Conservation (phyloP, 1,284 basidiomycete species). For the Puccinia novopanici region DNA sequence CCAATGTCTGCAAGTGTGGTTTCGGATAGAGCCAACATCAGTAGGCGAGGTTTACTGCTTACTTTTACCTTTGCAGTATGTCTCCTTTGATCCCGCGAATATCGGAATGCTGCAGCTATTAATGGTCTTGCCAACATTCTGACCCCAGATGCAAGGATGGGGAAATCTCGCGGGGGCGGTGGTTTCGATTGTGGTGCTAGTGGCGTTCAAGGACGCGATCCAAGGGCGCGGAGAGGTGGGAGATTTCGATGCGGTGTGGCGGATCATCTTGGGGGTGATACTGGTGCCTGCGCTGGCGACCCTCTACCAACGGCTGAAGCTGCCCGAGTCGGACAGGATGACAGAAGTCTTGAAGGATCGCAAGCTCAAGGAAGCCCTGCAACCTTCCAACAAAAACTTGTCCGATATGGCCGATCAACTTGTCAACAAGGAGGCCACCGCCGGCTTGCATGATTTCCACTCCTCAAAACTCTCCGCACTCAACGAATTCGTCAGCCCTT, state of each 20-base stretch:
- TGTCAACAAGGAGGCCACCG: neutral
- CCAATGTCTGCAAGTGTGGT: slow-evolving; percentile 35
- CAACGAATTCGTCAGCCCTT: slow-evolving; percentile 1
- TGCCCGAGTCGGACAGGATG: slow-evolving; percentile 70
- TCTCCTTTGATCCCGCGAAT: neutral
- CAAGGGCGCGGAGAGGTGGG: neutral
- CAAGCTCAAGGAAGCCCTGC: neutral
- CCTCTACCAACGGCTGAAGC: slow-evolving; percentile 73
- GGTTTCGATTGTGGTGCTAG: slow-evolving; percentile 8
- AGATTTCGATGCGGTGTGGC: slow-evolving; percentile 26
- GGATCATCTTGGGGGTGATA: slow-evolving; percentile 66
- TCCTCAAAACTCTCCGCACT: neutral
- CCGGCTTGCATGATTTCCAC: neutral
- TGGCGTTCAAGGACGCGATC: slow-evolving; percentile 9
- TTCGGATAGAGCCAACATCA: slow-evolving; percentile 24
- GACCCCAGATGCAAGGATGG: slow-evolving; percentile 35
- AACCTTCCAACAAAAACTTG: neutral
- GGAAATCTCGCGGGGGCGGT: slow-evolving; percentile 13
- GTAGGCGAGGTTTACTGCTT: slow-evolving; percentile 14
- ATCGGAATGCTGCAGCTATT: too few relatives aligned
- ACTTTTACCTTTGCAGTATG: slow-evolving; percentile 32
- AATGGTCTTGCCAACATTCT: too few relatives aligned
- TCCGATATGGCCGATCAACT: neutral
- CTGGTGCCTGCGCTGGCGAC: slow-evolving; percentile 70
- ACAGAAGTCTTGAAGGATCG: slow-evolving; percentile 54